Evolutionary conservation across 768 basidiomycete genomes (phyloP).

Genomic region (Suillus paluster): DNA sequence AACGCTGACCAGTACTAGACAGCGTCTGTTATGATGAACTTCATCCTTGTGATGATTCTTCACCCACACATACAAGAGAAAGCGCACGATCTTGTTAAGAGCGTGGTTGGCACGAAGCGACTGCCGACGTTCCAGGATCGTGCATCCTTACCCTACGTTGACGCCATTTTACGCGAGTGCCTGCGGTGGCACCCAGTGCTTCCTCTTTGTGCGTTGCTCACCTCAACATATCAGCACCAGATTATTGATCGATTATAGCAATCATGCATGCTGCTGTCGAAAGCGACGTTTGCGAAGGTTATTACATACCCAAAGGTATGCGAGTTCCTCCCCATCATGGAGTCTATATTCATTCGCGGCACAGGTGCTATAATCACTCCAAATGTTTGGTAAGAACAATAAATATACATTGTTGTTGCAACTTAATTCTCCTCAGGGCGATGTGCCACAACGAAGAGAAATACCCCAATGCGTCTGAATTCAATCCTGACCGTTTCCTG

Average conservation of each 20-base stretch:
- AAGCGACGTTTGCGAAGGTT: conserved; percentile 46
- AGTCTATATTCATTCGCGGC: not conserved
- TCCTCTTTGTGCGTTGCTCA: conserved; percentile 19
- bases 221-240: not conserved
- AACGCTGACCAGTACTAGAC: conserved; percentile 3
- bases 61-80: conserved; percentile 21
- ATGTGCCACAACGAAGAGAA: conserved; percentile 52
- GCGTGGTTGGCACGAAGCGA: conserved; percentile 12
- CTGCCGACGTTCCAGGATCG: conserved; percentile 21
- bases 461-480: conserved; percentile 55
- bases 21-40: conserved; percentile 6
- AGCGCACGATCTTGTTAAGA: conserved; percentile 32
- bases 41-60: conserved; percentile 19
- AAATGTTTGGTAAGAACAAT: conserved; percentile 8
- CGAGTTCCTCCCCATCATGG: not conserved
- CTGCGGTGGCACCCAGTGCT: conserved; percentile 16
- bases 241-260: not conserved
- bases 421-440: conserved; percentile 28
- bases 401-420: not conserved
- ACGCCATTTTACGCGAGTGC: conserved; percentile 17
- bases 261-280: conserved; percentile 32
- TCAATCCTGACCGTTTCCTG: conserved; percentile 59
- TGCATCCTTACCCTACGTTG: conserved; percentile 17
- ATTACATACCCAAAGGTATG: conserved; percentile 53
- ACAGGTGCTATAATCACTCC: conserved; percentile 3